Conservation (phyloP, 352 stramenopile species). For the Globisporangium paddicum region DNA sequence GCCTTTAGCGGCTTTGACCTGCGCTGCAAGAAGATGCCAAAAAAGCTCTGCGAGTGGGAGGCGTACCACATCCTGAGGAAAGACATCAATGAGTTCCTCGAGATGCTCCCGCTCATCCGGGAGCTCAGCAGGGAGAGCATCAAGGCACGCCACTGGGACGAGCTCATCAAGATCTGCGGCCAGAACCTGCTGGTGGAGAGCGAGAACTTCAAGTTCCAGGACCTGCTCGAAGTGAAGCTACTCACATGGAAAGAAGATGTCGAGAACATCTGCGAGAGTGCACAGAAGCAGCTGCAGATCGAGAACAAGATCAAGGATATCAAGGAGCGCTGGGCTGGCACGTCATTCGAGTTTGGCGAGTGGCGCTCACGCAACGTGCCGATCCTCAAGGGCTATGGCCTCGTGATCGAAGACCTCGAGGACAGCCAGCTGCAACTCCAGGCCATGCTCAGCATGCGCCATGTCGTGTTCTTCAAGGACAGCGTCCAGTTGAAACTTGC, state of each 20-base stretch:
- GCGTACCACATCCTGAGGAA: conserved; percentile 72
- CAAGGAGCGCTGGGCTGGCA: conserved; percentile 75
- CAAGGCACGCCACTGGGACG: conserved; percentile 85
- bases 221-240: conserved; percentile 78
- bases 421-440: conserved; percentile 87
- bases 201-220: conserved; percentile 70
- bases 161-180: conserved; percentile 59
- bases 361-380: conserved; percentile 77
- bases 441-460: conserved; percentile 84
- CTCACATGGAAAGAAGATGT: conserved; percentile 77
- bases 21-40: conserved; percentile 81
- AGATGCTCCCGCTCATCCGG: conserved; percentile 78
- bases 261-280: conserved; percentile 87
- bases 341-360: conserved; percentile 80
- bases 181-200: conserved; percentile 55
- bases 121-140: conserved; percentile 83
- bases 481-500: conserved; percentile 72
- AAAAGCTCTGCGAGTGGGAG: conserved; percentile 83
- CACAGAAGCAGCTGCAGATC: conserved; percentile 89
- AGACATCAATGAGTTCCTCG: conserved; percentile 81
- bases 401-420: conserved; percentile 87
- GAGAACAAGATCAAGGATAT: conserved; percentile 87
- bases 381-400: conserved; percentile 72
- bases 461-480: conserved; percentile 88
- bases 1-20: conserved; percentile 53